Conservation (phyloP, 768 basidiomycete genomes). For the Rossbeevera mucosa region DNA sequence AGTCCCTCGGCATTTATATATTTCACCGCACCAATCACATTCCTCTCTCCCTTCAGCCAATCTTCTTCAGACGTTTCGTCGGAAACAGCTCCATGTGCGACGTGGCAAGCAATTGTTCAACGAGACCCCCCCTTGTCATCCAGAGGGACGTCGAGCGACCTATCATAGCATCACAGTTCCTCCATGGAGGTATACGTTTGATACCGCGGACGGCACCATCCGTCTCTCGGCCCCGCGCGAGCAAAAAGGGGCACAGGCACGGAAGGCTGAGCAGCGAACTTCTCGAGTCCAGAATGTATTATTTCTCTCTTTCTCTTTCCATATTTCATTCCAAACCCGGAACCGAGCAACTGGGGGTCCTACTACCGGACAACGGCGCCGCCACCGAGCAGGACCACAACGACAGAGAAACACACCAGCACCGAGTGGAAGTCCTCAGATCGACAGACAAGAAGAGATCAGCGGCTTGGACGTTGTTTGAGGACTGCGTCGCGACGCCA, state of each 20-base stretch:
- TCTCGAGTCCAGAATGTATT: neutral
- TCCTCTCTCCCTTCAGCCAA: constrained; percentile 2
- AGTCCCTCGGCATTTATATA: constrained; percentile 2
- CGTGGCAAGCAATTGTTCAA: constrained; percentile 1
- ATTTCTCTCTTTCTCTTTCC: neutral
- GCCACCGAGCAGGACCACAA: neutral
- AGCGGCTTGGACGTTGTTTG: neutral
- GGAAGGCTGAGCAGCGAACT: neutral
- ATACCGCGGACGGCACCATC: neutral
- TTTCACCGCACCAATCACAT: neutral
- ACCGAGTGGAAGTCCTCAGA: neutral
- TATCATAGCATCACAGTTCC: constrained; percentile 5
- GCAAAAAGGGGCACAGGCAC: neutral
- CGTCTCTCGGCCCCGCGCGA: constrained; percentile 5
- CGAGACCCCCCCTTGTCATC: neutral
- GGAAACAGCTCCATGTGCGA: constrained; percentile 9
- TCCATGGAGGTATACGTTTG: constrained; percentile 1
- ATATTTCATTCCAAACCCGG: neutral
- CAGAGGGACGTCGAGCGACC: neutral
- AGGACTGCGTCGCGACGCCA: neutral
- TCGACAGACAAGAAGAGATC: neutral
- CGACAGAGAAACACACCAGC: neutral
- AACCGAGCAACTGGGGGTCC: neutral
- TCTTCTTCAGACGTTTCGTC: constrained; percentile 5
- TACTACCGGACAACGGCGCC: neutral